Evolutionary conservation across 2,329 filamentous ascomycete genomes (phyloP).

Genomic region (Phaeosphaeria sp.): DNA sequence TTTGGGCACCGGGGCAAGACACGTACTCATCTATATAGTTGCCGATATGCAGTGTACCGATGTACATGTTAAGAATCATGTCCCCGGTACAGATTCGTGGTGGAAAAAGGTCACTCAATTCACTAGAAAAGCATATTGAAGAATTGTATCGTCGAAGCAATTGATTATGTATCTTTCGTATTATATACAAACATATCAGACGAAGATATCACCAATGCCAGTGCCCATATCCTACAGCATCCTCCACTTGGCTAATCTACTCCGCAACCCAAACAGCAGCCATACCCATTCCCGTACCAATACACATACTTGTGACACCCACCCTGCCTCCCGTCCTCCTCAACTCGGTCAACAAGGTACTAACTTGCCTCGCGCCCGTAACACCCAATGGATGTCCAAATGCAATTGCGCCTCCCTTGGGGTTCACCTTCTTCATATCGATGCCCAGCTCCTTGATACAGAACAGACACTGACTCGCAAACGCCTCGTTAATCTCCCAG

Average conservation of each 20-base stretch:
- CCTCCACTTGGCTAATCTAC: slow-evolving; percentile 54
- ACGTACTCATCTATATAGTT: no score
- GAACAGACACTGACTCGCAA: slow-evolving; percentile 93
- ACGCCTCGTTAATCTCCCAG: slow-evolving; percentile 99
- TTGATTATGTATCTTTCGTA: no score
- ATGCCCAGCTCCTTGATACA: slow-evolving; percentile 88
- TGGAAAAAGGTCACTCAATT: no score
- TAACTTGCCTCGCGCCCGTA: slow-evolving; percentile 92
- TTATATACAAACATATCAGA: no score
- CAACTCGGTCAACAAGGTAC: slow-evolving; percentile 88
- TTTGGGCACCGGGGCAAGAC: no score
- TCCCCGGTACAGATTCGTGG: no score
- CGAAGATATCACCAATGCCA: no score
- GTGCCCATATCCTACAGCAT: no score
- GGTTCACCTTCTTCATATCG: slow-evolving; percentile 88
- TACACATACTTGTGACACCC: slow-evolving; percentile 93
- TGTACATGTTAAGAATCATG: no score
- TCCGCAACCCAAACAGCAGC: slow-evolving; percentile 95
- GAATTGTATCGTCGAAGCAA: no score
- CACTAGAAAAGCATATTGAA: no score
- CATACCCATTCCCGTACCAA: slow-evolving; percentile 97
- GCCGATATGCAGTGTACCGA: no score
- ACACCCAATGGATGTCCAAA: slow-evolving; percentile 95
- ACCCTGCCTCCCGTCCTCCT: slow-evolving; percentile 83
- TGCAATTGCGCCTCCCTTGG: slow-evolving; percentile 94